Evolutionary conservation across 441 rosid genomes (phyloP).

Genomic region (Sinapis alba): DNA sequence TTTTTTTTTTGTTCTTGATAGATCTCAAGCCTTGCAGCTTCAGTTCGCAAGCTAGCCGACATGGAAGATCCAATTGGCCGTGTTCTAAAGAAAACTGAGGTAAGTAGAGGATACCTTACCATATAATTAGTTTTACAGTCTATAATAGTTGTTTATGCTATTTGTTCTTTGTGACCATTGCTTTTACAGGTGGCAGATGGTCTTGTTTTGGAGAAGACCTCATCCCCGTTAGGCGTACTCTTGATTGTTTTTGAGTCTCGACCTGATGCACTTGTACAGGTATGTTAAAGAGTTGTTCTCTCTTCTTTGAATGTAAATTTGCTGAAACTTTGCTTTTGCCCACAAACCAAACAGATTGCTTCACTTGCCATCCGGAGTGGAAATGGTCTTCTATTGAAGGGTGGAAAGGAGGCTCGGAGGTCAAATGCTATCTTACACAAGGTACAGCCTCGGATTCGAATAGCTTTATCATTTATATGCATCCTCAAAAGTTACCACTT

Average conservation of each 20-base stretch:
- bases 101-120: constrained; percentile 37
- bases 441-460: constrained; percentile 48
- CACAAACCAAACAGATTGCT: constrained; percentile 72
- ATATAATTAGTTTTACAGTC: constrained; percentile 1
- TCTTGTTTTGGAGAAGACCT: constrained; percentile 90
- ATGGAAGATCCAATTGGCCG: constrained; percentile 97
- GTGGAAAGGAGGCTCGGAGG: constrained; percentile 94
- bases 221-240: constrained; percentile 96
- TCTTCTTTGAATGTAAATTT: neutral
- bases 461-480: neutral
- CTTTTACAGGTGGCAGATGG: constrained; percentile 85
- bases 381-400: constrained; percentile 91
- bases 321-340: constrained; percentile 20
- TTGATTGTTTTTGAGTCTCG: constrained; percentile 96
- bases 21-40: constrained; percentile 81
- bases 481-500: constrained; percentile 8
- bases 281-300: constrained; percentile 32
- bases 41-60: constrained; percentile 84
- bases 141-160: constrained; percentile 3
- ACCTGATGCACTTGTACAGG: constrained; percentile 99
- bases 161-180: constrained; percentile 12
- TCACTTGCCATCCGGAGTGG: constrained; percentile 97
- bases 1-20: constrained; percentile 39
- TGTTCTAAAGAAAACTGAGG: constrained; percentile 91
- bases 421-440: constrained; percentile 97